Conservation (phyloP, 2,329 filamentous ascomycete genomes). For the Alternaria postmessia region DNA sequence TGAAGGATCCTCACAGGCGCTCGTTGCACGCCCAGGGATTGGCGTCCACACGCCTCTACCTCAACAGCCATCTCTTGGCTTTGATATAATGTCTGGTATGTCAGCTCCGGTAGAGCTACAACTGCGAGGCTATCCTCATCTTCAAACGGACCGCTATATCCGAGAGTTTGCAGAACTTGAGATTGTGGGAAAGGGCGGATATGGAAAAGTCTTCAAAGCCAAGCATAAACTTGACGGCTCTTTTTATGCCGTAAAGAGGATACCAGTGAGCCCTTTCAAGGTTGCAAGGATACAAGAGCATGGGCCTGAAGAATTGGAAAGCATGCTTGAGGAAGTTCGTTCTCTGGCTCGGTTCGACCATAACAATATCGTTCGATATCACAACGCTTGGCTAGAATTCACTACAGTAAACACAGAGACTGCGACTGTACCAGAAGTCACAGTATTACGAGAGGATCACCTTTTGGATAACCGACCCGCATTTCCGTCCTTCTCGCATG, state of each 20-base stretch:
- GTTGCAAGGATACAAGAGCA: constrained; percentile 62
- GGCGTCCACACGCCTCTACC: constrained; percentile 9
- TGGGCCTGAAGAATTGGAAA: constrained; percentile 63
- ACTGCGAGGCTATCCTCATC: constrained; percentile 39
- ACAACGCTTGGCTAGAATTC: constrained; percentile 69
- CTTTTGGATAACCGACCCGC: constrained; percentile 34
- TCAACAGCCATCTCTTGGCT: constrained; percentile 21
- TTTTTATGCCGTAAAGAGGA: constrained; percentile 72
- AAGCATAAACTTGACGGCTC: constrained; percentile 68
- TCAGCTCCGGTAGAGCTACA: constrained; percentile 25
- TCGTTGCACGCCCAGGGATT: constrained; percentile 29
- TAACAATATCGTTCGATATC: constrained; percentile 72
- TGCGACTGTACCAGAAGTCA: constrained; percentile 7
- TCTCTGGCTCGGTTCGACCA: constrained; percentile 70
- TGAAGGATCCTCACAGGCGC: constrained; percentile 32
- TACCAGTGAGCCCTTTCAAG: constrained; percentile 63
- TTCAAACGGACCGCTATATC: constrained; percentile 44
- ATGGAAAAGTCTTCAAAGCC: constrained; percentile 70
- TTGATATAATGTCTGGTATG: constrained; percentile 26
- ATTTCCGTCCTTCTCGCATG: constrained; percentile 19
- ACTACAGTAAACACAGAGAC: constrained; percentile 26
- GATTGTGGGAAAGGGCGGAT: constrained; percentile 70
- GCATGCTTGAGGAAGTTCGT: constrained; percentile 67
- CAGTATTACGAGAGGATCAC: constrained; percentile 28
- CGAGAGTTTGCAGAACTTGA: constrained; percentile 53